These are phyloP conservation scores for Tribonema minus DNA, from an alignment of 108 stramenopile genomes.

Conservation along the genomic window DNA sequence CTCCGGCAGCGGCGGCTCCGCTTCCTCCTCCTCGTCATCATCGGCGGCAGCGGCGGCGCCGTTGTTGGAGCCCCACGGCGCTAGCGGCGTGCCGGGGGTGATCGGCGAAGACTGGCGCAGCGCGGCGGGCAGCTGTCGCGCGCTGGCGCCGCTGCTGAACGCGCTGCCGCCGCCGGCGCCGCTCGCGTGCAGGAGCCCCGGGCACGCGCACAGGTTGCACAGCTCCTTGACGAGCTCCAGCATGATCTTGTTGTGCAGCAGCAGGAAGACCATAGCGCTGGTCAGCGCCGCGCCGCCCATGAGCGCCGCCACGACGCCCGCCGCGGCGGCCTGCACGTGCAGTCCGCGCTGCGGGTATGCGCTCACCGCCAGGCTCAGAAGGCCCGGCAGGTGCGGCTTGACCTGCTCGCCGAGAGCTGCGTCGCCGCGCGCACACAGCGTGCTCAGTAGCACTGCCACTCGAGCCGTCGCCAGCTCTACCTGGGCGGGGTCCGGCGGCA, in stretches of 20 bases:
- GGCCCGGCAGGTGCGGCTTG: slow-evolving; percentile 81
- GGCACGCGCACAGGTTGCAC: slow-evolving; percentile 71
- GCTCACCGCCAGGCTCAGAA: slow-evolving; percentile 77
- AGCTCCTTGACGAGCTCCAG: slow-evolving; percentile 88
- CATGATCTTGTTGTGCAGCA: slow-evolving; percentile 73
- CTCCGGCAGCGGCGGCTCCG: slow-evolving; percentile 3
- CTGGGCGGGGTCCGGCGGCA: not conserved
- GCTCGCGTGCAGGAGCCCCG: not conserved
- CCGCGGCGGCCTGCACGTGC: slow-evolving; percentile 77
- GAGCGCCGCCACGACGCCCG: slow-evolving; percentile 76
- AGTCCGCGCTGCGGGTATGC: slow-evolving; percentile 74
- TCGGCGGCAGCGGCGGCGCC: too few species aligned
- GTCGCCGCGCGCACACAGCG: slow-evolving; percentile 67
- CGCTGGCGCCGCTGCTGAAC: not conserved
- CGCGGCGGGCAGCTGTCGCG: not conserved
- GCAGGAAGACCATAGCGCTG: slow-evolving; percentile 76
- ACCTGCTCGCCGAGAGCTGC: slow-evolving; percentile 78
- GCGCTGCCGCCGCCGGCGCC: slow-evolving; percentile 10
- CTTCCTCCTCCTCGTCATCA: too few species aligned
- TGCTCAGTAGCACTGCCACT: slow-evolving; percentile 69
- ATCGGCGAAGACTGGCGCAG: not conserved
- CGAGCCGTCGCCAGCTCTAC: slow-evolving; percentile 65
- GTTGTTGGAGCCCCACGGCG: too few species aligned
- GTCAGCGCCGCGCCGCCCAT: slow-evolving; percentile 69
- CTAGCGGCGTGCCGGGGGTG: not conserved